These are phyloP conservation scores for Ganoderma multipileum DNA, from an alignment of 1,284 basidiomycete genomes.

Conservation along the genomic window DNA sequence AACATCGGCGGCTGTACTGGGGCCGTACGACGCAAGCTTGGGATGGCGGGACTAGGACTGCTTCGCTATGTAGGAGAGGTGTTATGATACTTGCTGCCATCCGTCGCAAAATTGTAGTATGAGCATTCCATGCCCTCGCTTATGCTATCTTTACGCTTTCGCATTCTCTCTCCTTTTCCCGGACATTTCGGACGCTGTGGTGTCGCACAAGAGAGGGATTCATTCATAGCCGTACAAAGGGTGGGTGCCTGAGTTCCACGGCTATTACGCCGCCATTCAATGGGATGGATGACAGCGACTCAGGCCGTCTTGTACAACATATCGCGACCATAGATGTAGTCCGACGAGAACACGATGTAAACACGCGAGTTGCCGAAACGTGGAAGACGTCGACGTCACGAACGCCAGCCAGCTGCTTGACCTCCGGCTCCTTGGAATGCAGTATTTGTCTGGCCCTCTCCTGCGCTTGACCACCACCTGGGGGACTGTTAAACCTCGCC, in stretches of 20 bases:
- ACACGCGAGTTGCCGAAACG: background rate
- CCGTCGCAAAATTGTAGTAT: conserved; percentile 46
- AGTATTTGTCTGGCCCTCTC: background rate
- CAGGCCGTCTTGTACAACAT: too few relatives aligned
- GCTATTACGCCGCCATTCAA: too few relatives aligned
- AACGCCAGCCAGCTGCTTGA: background rate
- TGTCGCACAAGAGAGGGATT: background rate
- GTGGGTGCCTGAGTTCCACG: too few relatives aligned
- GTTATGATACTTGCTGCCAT: conserved; percentile 37
- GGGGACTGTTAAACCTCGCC: background rate
- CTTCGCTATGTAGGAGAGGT: conserved; percentile 31
- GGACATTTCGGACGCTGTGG: background rate
- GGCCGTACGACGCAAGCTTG: conserved; percentile 24
- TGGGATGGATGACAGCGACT: too few relatives aligned
- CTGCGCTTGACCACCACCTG: background rate
- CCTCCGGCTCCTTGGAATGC: background rate
- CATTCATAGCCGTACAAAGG: too few relatives aligned
- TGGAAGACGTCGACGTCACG: background rate
- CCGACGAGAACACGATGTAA: background rate
- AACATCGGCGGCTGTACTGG: conserved; percentile 27
- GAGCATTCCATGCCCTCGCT: conserved; percentile 45
- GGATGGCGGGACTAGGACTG: conserved; percentile 31
- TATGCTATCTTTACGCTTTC: conserved; percentile 45
- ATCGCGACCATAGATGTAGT: too few relatives aligned
- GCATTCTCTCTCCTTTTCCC: conserved; percentile 10